Conservation (phyloP, 495 filamentous ascomycete genomes). For the Baudoinia panamericana region DNA sequence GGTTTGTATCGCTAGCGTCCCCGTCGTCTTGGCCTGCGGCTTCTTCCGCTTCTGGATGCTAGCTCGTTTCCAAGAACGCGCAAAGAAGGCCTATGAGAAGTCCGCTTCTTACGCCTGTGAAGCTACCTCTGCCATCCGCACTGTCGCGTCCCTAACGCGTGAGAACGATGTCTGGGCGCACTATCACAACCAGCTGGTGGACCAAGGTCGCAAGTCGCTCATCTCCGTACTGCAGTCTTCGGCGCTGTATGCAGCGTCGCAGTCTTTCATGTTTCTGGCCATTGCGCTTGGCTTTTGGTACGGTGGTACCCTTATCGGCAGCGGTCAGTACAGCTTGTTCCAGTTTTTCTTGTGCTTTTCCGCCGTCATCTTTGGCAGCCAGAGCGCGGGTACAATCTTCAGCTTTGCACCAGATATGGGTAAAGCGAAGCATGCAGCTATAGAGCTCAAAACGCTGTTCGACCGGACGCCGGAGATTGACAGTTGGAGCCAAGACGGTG, state of each 20-base stretch:
- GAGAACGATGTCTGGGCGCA: slow-evolving; percentile 63
- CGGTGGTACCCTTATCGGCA: slow-evolving; percentile 65
- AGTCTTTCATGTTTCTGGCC: slow-evolving; percentile 66
- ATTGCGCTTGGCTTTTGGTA: slow-evolving; percentile 93
- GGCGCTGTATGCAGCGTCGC: slow-evolving; percentile 62
- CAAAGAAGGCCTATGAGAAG: slow-evolving; percentile 56
- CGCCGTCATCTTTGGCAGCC: slow-evolving; percentile 67
- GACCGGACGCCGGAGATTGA: slow-evolving; percentile 68
- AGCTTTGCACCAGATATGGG: slow-evolving; percentile 79
- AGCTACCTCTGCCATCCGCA: slow-evolving; percentile 79
- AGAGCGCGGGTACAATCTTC: slow-evolving; percentile 77
- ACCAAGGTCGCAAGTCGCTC: slow-evolving; percentile 49
- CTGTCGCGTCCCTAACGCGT: slow-evolving; percentile 77
- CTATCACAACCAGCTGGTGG: slow-evolving; percentile 53
- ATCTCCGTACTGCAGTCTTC: slow-evolving; percentile 55
- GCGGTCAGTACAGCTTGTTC: slow-evolving; percentile 55
- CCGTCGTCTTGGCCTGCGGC: slow-evolving; percentile 63
- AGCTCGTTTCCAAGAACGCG: slow-evolving; percentile 54
- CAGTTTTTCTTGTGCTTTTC: slow-evolving; percentile 79
- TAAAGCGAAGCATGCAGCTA: slow-evolving; percentile 70
- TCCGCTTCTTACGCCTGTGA: slow-evolving; percentile 82
- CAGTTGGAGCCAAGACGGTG: slow-evolving; percentile 65
- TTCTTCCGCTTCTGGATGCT: slow-evolving; percentile 82
- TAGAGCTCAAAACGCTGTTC: slow-evolving; percentile 62
- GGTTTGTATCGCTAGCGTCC: slow-evolving; percentile 66